These are phyloP conservation scores for Phanerodontia chrysosporium DNA, from an alignment of 768 basidiomycete species.

Conservation along the genomic window DNA sequence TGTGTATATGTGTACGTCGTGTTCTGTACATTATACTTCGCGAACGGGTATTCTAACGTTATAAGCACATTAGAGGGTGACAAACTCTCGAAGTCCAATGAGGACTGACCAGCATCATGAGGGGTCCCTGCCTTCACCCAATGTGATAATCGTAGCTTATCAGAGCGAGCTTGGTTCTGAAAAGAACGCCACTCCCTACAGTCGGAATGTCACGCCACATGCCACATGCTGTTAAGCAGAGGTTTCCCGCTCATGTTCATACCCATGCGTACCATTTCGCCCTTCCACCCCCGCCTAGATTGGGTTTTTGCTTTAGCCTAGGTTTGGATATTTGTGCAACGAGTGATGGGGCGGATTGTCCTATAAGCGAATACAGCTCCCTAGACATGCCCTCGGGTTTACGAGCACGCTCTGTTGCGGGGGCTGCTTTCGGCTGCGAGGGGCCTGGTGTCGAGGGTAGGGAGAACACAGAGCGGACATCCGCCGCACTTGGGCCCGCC, in stretches of 20 bases:
- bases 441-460: constrained; percentile 42
- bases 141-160: constrained; percentile 69
- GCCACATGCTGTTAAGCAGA: background rate
- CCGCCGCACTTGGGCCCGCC: constrained; percentile 65
- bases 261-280: constrained; percentile 65
- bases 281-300: constrained; percentile 55
- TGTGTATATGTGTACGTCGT: constrained; percentile 69
- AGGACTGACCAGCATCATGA: constrained; percentile 46
- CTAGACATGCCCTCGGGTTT: constrained; percentile 91
- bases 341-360: constrained; percentile 86
- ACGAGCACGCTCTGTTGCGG: constrained; percentile 34
- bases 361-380: constrained; percentile 92
- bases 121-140: constrained; percentile 72
- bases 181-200: constrained; percentile 74
- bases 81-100: too few relatives aligned
- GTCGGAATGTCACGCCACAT: background rate
- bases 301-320: constrained; percentile 83
- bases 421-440: constrained; percentile 39
- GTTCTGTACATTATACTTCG: constrained; percentile 73
- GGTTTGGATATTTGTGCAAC: constrained; percentile 77
- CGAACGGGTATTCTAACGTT: constrained; percentile 70
- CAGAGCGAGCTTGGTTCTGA: constrained; percentile 64
- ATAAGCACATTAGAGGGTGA: background rate
- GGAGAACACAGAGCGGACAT: constrained; percentile 81
- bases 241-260: background rate